phyloP scores from a whole-genome alignment of 805 yeast genomes.

The Lipomyces yamadae region DNA sequence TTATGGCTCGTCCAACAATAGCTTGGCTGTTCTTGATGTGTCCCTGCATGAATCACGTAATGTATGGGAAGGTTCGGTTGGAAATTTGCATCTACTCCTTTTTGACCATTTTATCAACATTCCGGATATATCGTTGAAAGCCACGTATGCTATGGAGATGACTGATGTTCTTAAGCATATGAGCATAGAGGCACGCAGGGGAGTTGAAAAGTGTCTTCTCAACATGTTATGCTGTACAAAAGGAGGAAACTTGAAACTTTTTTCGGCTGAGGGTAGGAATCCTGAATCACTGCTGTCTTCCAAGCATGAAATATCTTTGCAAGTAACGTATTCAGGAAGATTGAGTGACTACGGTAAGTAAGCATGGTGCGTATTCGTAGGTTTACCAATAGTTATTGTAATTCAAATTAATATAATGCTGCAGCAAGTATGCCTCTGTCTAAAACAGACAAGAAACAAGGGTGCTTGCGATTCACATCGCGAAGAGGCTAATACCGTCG shows the following conservation, averaged over 20 bases:
- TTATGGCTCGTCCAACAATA: not conserved
- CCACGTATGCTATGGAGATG: not conserved
- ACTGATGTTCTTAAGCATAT: not conserved
- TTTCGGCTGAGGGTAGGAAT: not conserved
- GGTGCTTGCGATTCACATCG: no score
- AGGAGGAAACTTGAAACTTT: not conserved
- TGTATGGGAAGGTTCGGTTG: not conserved
- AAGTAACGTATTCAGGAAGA: no score
- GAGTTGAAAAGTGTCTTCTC: conserved; percentile 2
- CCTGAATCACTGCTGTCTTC: not conserved
- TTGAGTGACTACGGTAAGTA: no score
- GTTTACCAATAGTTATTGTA: no score
- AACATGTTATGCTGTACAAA: not conserved
- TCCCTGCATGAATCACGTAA: not conserved
- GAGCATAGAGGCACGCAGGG: not conserved
- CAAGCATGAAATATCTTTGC: no score
- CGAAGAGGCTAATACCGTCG: no score
- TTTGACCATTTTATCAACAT: not conserved
- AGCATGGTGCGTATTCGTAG: no score
- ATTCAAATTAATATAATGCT: no score
- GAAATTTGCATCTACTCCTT: not conserved
- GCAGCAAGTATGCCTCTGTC: no score
- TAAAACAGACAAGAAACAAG: no score
- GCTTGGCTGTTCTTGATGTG: not conserved
- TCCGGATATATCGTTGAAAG: not conserved